Conservation (phyloP, 164 flowering plant genomes). For the Vitis labrusca region DNA sequence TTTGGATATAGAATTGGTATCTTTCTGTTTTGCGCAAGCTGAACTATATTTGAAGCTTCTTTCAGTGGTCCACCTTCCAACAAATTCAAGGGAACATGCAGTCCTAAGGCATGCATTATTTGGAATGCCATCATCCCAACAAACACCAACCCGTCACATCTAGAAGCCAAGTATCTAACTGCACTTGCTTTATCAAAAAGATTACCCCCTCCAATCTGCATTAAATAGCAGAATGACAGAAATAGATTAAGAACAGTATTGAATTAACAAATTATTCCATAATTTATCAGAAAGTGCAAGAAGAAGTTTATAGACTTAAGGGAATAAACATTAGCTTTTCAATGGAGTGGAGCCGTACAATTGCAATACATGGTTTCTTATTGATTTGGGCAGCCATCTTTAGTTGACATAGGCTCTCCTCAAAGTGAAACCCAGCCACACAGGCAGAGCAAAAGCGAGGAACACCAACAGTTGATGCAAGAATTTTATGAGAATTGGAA, state of each 20-base stretch:
- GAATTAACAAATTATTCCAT: neutral
- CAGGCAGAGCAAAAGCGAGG: slow-evolving; percentile 60
- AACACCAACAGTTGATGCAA: slow-evolving; percentile 86
- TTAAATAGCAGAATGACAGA: neutral
- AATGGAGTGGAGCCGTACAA: slow-evolving; percentile 44
- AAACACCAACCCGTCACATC: slow-evolving; percentile 75
- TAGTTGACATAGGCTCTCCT: slow-evolving; percentile 50
- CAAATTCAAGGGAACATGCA: slow-evolving; percentile 49
- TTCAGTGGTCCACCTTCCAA: slow-evolving; percentile 48
- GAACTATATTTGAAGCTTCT: slow-evolving; percentile 49
- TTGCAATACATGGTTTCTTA: slow-evolving; percentile 57
- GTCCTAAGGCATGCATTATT: slow-evolving; percentile 79
- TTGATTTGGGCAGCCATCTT: slow-evolving; percentile 34
- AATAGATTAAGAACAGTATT: neutral
- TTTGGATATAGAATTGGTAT: slow-evolving; percentile 56
- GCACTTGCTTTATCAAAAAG: slow-evolving; percentile 62
- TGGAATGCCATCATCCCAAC: slow-evolving; percentile 85
- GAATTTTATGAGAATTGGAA: slow-evolving; percentile 73
- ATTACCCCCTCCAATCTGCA: slow-evolving; percentile 88
- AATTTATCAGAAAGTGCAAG: neutral
- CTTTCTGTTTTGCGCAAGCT: slow-evolving; percentile 42
- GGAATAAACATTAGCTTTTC: neutral
- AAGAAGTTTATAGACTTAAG: slow-evolving; percentile 1
- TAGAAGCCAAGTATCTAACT: slow-evolving; percentile 58
- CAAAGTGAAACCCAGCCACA: slow-evolving; percentile 83